Conservation (phyloP, 2,329 filamentous ascomycete genomes). For the Fusarium nodosum region DNA sequence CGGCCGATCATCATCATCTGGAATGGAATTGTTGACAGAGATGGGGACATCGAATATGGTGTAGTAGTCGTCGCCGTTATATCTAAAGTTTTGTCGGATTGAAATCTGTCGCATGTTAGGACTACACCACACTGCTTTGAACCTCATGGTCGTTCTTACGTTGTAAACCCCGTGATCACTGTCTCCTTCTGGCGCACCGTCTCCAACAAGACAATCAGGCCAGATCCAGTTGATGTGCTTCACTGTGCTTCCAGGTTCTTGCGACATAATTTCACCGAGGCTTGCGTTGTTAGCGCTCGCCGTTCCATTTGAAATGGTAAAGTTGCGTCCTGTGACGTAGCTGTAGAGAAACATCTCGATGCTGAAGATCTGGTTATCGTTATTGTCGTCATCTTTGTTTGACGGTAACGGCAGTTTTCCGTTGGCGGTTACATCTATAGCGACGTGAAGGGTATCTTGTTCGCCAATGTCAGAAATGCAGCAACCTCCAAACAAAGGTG, state of each 20-base stretch:
- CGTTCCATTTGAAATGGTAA: constrained; percentile 76
- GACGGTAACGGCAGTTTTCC: constrained; percentile 73
- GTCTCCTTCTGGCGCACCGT: constrained; percentile 62
- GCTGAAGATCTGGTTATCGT: constrained; percentile 70
- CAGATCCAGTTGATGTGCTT: constrained; percentile 81
- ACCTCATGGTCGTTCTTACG: constrained; percentile 56
- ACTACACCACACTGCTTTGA: not conserved
- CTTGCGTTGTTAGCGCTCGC: constrained; percentile 65
- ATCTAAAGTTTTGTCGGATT: constrained; percentile 77
- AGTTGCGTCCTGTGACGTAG: constrained; percentile 72
- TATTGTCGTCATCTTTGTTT: constrained; percentile 64
- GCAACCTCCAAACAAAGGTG: not conserved
- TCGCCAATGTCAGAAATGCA: constrained; percentile 14
- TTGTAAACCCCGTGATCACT: constrained; percentile 73
- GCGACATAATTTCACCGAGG: constrained; percentile 68
- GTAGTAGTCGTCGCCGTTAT: constrained; percentile 74
- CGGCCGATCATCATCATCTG: constrained; percentile 57
- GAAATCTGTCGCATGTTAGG: constrained; percentile 65
- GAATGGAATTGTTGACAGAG: constrained; percentile 74
- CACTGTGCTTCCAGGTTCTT: constrained; percentile 76
- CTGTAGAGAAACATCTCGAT: constrained; percentile 77
- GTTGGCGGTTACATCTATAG: constrained; percentile 75
- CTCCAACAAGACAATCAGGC: constrained; percentile 76
- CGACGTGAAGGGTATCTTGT: constrained; percentile 70
- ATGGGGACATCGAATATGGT: constrained; percentile 80